Evolutionary conservation across 2,329 filamentous ascomycete genomes (phyloP).

Genomic region (Atkinsonella hypoxylon): DNA sequence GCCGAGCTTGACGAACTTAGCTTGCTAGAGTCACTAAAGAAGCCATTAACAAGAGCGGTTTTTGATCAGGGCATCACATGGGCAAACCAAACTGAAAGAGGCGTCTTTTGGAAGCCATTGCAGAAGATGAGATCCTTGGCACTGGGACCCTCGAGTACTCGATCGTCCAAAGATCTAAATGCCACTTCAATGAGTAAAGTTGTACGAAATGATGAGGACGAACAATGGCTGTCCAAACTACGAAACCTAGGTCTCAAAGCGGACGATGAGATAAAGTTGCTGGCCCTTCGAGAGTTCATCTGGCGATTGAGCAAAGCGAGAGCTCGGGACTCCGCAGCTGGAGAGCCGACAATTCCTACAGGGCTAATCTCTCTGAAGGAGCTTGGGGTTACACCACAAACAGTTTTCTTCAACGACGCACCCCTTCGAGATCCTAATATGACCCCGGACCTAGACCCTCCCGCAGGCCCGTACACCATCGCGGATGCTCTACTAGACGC

Average conservation of each 20-base stretch:
- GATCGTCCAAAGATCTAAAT: slow-evolving; percentile 44
- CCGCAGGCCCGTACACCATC: slow-evolving; percentile 56
- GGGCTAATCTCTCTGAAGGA: slow-evolving; percentile 59
- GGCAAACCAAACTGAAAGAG: slow-evolving; percentile 70
- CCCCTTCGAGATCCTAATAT: slow-evolving; percentile 34
- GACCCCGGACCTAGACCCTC: slow-evolving; percentile 19
- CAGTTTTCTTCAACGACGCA: slow-evolving; percentile 81
- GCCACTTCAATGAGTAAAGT: slow-evolving; percentile 49
- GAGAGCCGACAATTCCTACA: slow-evolving; percentile 20
- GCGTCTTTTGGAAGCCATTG: slow-evolving; percentile 76
- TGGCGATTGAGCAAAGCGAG: slow-evolving; percentile 72
- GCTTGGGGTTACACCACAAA: slow-evolving; percentile 70
- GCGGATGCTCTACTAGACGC: slow-evolving; percentile 85
- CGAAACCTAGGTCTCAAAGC: slow-evolving; percentile 68
- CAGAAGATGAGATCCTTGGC: slow-evolving; percentile 52
- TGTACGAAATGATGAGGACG: slow-evolving; percentile 79
- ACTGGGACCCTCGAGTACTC: slow-evolving; percentile 47
- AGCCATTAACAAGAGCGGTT: slow-evolving; percentile 64
- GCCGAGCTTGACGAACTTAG: slow-evolving; percentile 56
- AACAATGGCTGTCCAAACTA: slow-evolving; percentile 79
- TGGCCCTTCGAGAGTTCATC: slow-evolving; percentile 80
- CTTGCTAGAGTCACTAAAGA: slow-evolving; percentile 72
- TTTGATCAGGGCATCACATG: slow-evolving; percentile 80
- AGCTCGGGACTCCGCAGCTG: slow-evolving; percentile 34
- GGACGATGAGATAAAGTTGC: slow-evolving; percentile 83